Evolutionary conservation across 352 stramenopile species (phyloP), one percentile per base, ranked within the genome.

Genomic region (Globisporangium mamillatum): DNA sequence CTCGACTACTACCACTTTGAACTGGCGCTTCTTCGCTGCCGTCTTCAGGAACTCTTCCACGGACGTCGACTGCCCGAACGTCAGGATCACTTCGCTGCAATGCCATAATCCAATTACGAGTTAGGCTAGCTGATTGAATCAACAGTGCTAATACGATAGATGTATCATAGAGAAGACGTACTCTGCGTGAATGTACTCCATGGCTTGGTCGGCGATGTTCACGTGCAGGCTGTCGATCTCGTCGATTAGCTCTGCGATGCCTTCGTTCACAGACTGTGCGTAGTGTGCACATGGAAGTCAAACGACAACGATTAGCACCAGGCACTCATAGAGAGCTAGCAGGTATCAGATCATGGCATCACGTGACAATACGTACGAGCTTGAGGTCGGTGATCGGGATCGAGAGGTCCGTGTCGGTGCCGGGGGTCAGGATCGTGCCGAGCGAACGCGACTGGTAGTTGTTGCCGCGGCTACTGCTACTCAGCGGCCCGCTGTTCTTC

Each of bases 161-260:
- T 4, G 34, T 4, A 29, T 38, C 1, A 54, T 38, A 29, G 32
- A 3, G n/a, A 65, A 18, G 18, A 82, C 84, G 69, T 84, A 95
- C 88, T 98, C 93, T 24, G 94, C 89, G 80, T 99, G 97, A 73
- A 99, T 99, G 76, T 99, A 97, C 68, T 98, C 93, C 74, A 93
- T 94, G 22, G 94, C 94, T 71, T 99, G 95, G 60, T 98, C 94
- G 55, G 97, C 95, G 74, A 99, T 99, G 64, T 97, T 98, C 54
- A 97, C 94, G 76, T 98, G 91, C 38, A 98, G 77, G 69, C 95
- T 97, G 75, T 99, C 94, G 61, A 99, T 91, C 70, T 99, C 97
- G 24, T 95, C 86, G 27, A 97, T 94, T 14, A 99, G 90, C 78
- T 98, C 95, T 10, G 90, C 80, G 65, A 98, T 98, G 12, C 91